Evolutionary conservation across 1,139 yeast species (phyloP), one percentile per base, ranked within the genome.

Genomic region (Sugiyamaella neomexicana): DNA sequence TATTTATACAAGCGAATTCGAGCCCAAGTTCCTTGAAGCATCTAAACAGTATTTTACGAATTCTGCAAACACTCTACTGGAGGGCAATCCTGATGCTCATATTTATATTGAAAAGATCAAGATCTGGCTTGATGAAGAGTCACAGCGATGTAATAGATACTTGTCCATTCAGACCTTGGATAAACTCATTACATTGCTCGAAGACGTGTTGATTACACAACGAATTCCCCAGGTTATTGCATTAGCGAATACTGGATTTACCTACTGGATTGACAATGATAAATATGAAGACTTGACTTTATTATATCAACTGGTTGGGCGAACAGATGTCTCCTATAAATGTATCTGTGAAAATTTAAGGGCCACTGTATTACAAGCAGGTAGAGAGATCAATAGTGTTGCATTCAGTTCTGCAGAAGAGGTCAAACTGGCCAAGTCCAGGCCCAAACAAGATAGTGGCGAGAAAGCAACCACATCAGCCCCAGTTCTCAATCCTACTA

Each of bases 1-100:
- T 13, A 85, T 83, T 61, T 89, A 86, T 66, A 74, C 77, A 42
- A 77, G 76, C 25, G 77, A 75, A 45, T 88, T 90, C 68, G 97
- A 89, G 62, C 89, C 89, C 0, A 72, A 69, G 50, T 78, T 89
- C 52, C 67, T 88, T 45, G 65, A 75, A 2, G 77, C 77, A 23
- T 81, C 95, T 0, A 79, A 78, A 55, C 68, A 70, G 0, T 89
- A 80, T 66, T 91, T 86, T 66, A 66, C 72, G 20, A 65, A 66
- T 6, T 74, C 81, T 20, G 77, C 85, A 0, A 69, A 65, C 6
- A 79, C 77, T n/a, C 68, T 78, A 37, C 60, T 79, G 29, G 60
- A 55, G 15, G 68, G 71, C 4, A 66, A 71, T 13, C 71, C 72
- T 17, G 73, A 76, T 54, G 87, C 89, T 0, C 66, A 82, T 0